Evolutionary conservation across 106 monocot species (phyloP), one percentile per base, ranked within the genome.

Genomic region (Acorus calamus): DNA sequence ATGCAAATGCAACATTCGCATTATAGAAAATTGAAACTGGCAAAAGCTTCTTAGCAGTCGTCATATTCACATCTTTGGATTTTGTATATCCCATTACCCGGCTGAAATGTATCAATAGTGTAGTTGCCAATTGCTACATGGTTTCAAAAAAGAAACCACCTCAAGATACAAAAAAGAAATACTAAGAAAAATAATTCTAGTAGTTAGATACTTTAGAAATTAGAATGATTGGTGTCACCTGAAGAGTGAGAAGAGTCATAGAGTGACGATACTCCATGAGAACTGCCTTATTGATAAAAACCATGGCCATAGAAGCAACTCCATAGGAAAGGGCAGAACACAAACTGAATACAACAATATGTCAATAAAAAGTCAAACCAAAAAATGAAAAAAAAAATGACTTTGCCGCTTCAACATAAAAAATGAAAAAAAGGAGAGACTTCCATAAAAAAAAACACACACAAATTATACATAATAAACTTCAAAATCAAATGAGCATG

Each of bases 201-300:
- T 28, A 28, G 28, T 28, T 28, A 28, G 28, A 10, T 6, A 5
- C 6, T 68, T 11, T 2, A 4, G 42, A 56, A 45, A 42, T 41
- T 6, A 42, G 8, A 64, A 56, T 13, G 28, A 13, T 10, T 78
- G 28, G 28, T 28, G 28, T 28, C 28, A 98, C 96, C 87, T 98
- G 96, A 43, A 91, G 55, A 42, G 83, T 88, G 7, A 98, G 85
- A 67, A 98, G 96, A 46, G 85, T 98, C 87, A 98, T 91, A 49
- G 88, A 85, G 74, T 98, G 73, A 54, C 85, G 14, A 84, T 98
- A 98, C 75, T 91, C 77, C 91, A 98, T 98, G 14, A 98, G 79
- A 72, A 98, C 63, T 57, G 96, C 96, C 84, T 96, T 98, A 65
- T 98, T 98, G 78, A 98, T 79, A 66, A 98, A 96, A 70, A 98